A percentile compares a stretch with the other conserved stretches of the same genome.
Evolutionary conservation across 768 basidiomycete species (phyloP).

Genomic region (Hebeloma cylindrosporum): DNA sequence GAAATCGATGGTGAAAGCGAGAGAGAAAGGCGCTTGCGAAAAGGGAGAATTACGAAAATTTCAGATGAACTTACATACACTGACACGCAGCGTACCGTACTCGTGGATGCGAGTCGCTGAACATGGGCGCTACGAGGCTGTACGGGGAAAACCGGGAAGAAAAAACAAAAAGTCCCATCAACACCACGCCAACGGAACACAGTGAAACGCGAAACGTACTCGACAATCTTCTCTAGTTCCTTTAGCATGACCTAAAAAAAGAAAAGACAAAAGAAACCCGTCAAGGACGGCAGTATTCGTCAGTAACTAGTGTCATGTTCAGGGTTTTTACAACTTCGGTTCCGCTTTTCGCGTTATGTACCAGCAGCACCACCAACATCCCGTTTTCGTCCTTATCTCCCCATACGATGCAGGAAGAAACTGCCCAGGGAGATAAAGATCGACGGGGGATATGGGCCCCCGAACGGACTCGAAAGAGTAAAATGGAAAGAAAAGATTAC

Average conservation of each 20-base stretch:
- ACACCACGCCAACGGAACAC: background rate
- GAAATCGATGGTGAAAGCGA: background rate
- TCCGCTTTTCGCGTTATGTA: too few species aligned
- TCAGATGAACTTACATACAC: slow-evolving; percentile 65
- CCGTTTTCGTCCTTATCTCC: too few species aligned
- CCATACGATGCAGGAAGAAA: too few species aligned
- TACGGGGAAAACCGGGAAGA: too few species aligned
- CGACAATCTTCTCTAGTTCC: slow-evolving; percentile 78
- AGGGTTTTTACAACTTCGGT: too few species aligned
- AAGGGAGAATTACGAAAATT: background rate
- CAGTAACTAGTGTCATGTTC: too few species aligned
- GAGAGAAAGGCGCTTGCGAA: background rate
- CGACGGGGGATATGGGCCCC: too few species aligned
- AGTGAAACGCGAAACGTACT: slow-evolving; percentile 45
- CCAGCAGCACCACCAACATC: too few species aligned
- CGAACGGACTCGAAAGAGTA: too few species aligned
- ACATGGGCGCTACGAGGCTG: slow-evolving; percentile 77
- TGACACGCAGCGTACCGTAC: slow-evolving; percentile 82
- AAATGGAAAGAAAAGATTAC: slow-evolving; percentile 10
- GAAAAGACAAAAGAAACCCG: slow-evolving; percentile 5
- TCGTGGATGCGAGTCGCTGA: slow-evolving; percentile 74
- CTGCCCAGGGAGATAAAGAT: too few species aligned
- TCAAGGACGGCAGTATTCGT: too few species aligned
- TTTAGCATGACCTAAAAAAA: slow-evolving; percentile 66
- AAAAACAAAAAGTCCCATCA: background rate